Conservation (phyloP, 768 basidiomycete genomes). For the Naganishia friedmannii region DNA sequence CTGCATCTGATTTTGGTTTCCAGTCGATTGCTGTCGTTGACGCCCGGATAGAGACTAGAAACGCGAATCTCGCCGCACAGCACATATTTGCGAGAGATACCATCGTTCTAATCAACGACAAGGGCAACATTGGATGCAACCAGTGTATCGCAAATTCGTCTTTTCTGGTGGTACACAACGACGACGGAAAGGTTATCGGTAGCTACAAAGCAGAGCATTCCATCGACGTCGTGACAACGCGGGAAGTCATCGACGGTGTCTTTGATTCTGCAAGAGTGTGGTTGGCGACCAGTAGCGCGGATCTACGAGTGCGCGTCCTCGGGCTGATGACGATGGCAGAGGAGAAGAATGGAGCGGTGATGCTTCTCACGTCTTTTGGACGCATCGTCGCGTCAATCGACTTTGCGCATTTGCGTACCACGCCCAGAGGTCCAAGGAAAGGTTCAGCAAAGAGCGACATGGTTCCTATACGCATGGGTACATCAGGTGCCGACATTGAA, state of each 20-base stretch:
- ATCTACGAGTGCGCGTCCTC: neutral
- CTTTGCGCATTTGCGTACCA: slow-evolving; percentile 7
- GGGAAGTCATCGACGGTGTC: neutral
- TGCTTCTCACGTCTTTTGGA: slow-evolving; percentile 9
- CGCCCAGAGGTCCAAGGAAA: no score
- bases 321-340: no score
- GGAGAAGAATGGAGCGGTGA: slow-evolving; percentile 1
- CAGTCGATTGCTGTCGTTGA: neutral
- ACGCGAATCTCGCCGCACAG: slow-evolving; percentile 8
- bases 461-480: slow-evolving; percentile 3
- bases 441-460: no score
- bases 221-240: neutral
- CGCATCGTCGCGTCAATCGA: slow-evolving; percentile 12
- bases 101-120: slow-evolving; percentile 4
- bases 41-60: neutral
- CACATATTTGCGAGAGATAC: neutral
- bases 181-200: neutral
- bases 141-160: slow-evolving; percentile 13
- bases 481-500: slow-evolving; percentile 2
- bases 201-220: neutral
- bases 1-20: neutral
- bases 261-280: neutral
- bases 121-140: neutral
- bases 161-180: neutral
- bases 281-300: neutral